phyloP scores from a whole-genome alignment of 1,284 basidiomycete species.

The Ceratobasidium papillatum region DNA sequence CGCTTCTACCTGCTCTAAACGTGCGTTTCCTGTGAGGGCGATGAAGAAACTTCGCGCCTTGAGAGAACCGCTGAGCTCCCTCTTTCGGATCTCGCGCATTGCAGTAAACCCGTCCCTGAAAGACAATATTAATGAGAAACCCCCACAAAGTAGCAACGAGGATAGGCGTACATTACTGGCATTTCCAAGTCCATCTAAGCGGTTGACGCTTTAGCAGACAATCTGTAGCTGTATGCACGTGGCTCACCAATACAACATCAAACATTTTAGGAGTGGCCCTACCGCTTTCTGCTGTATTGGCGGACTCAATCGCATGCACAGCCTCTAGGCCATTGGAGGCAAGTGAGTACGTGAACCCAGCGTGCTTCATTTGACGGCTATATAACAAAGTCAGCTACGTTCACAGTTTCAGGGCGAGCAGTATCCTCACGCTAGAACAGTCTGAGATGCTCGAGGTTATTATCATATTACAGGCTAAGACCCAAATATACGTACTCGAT shows the following conservation, averaged over 20 bases:
- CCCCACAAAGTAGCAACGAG: neutral
- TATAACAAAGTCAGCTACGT: neutral
- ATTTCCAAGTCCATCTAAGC: conserved; percentile 50
- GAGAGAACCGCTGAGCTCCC: conserved; percentile 46
- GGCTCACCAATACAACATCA: conserved; percentile 48
- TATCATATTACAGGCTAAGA: neutral
- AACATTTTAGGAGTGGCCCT: conserved; percentile 35
- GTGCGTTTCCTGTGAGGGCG: conserved; percentile 49
- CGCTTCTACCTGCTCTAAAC: conserved; percentile 26
- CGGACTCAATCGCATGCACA: conserved; percentile 45
- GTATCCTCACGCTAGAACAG: conserved; percentile 33
- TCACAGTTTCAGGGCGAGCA: neutral
- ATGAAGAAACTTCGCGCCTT: conserved; percentile 47
- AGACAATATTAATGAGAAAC: neutral
- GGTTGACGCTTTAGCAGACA: neutral
- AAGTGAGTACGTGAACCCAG: conserved; percentile 46
- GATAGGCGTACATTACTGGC: conserved; percentile 47
- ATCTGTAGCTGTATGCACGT: neutral
- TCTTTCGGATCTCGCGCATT: conserved; percentile 48
- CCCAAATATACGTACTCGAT: conserved; percentile 45
- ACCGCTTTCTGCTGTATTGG: neutral
- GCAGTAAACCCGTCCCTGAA: conserved; percentile 47
- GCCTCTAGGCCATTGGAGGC: conserved; percentile 49
- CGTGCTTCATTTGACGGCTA: conserved; percentile 48
- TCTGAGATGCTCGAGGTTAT: neutral